phyloP scores from a whole-genome alignment of 116 monocot species.

The Posidonia oceanica region DNA sequence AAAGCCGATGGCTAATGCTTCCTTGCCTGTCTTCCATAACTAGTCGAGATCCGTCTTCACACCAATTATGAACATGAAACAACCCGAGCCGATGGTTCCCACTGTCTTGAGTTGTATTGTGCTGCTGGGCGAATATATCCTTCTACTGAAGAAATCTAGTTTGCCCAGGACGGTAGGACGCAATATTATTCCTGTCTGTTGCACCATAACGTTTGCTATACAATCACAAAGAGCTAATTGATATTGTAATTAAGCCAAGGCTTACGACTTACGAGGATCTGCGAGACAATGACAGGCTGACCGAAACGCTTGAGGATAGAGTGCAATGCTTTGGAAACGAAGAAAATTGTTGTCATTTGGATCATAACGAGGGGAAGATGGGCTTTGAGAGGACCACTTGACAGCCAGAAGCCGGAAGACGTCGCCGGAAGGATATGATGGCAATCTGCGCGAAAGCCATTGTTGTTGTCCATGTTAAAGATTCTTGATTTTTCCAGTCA shows the following conservation, averaged over 20 bases:
- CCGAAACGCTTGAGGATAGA: slow-evolving; percentile 20
- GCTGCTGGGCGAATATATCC: slow-evolving; percentile 9
- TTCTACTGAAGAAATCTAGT: background rate
- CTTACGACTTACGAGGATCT: slow-evolving; percentile 11
- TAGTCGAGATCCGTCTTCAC: slow-evolving; percentile 50
- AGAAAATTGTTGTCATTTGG: slow-evolving; percentile 9
- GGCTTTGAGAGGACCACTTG: slow-evolving; percentile 5
- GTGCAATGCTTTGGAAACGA: slow-evolving; percentile 17
- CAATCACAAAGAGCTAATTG: background rate
- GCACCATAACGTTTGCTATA: background rate
- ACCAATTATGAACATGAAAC: slow-evolving; percentile 46
- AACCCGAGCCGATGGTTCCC: background rate
- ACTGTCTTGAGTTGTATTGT: slow-evolving; percentile 3
- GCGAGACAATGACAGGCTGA: slow-evolving; percentile 12
- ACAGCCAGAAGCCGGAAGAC: slow-evolving; percentile 7
- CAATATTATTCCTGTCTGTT: slow-evolving; percentile 7
- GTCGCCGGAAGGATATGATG: slow-evolving; percentile 1
- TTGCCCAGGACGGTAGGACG: slow-evolving; percentile 2
- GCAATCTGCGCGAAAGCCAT: background rate
- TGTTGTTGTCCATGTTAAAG: background rate
- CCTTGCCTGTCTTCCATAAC: slow-evolving; percentile 24
- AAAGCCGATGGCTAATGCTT: slow-evolving; percentile 17
- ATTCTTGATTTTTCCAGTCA: too few relatives aligned
- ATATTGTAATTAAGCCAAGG: too few relatives aligned
- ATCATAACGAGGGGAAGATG: slow-evolving; percentile 8